Conservation (phyloP, 202 grass and related monocot species). For the Sporobolus alterniflorus region DNA sequence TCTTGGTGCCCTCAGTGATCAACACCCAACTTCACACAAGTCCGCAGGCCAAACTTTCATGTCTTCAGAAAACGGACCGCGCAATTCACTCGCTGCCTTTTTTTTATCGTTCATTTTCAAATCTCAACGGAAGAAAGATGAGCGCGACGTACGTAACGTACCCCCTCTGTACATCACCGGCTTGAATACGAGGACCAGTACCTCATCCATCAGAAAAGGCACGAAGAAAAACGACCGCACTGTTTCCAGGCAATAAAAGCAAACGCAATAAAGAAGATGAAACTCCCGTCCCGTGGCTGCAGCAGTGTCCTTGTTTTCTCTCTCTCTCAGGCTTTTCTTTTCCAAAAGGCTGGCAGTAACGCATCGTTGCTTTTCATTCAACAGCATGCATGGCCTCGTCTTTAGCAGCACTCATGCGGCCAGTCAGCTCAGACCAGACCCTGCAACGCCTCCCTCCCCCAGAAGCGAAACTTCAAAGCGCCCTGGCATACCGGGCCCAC, state of each 20-base stretch:
- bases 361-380: constrained; percentile 10
- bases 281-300: background rate
- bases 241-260: background rate
- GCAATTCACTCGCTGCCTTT: background rate
- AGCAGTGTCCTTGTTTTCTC: constrained; percentile 6
- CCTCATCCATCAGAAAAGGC: background rate
- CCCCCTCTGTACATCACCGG: background rate
- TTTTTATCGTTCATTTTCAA: too few relatives aligned
- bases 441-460: too few relatives aligned
- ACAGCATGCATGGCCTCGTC: background rate
- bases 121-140: background rate
- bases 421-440: background rate
- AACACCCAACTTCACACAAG: too few relatives aligned
- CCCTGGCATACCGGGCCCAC: too few relatives aligned
- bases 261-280: constrained; percentile 5
- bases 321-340: background rate
- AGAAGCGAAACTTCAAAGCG: too few relatives aligned
- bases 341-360: background rate
- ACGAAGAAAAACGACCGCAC: too few relatives aligned
- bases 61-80: background rate
- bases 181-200: background rate
- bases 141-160: background rate
- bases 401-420: background rate
- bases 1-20: too few relatives aligned
- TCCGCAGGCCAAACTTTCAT: background rate